Conservation (phyloP, 2,329 filamentous ascomycete genomes). For the Chrysoporthe cubensis region DNA sequence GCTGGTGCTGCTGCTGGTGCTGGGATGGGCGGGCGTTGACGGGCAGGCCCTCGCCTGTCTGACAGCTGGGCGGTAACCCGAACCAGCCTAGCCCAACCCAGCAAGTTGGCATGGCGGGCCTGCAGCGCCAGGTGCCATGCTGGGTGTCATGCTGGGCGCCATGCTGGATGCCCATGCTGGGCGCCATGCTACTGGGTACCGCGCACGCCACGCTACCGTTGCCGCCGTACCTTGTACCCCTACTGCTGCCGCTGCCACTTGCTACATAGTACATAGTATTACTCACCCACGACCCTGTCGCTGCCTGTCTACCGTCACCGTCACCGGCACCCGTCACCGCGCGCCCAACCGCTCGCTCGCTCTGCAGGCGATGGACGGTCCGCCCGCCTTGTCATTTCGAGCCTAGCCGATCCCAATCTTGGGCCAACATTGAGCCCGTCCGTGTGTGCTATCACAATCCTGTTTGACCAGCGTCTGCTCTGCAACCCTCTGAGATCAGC, state of each 20-base stretch:
- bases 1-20: too few species aligned
- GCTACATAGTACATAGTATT: too few species aligned
- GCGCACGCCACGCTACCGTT: background rate
- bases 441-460: background rate
- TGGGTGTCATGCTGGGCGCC: background rate
- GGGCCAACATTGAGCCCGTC: background rate
- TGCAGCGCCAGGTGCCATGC: too few species aligned
- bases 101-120: background rate
- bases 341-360: background rate
- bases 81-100: conserved; percentile 6
- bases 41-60: background rate
- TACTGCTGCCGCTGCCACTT: background rate
- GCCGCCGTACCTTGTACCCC: too few species aligned
- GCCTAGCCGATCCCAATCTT: conserved; percentile 22
- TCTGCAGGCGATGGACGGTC: background rate
- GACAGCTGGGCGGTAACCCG: background rate
- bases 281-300: too few species aligned
- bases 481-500: conserved; percentile 2
- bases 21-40: too few species aligned
- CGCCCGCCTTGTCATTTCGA: conserved; percentile 11
- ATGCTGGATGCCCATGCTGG: background rate
- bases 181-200: background rate
- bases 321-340: too few species aligned
- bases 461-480: background rate
- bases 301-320: too few species aligned